A percentile compares a stretch with the other conserved stretches of the same genome.
Conservation (phyloP, 495 filamentous ascomycete species). For the Corynascus novoguineensis region DNA sequence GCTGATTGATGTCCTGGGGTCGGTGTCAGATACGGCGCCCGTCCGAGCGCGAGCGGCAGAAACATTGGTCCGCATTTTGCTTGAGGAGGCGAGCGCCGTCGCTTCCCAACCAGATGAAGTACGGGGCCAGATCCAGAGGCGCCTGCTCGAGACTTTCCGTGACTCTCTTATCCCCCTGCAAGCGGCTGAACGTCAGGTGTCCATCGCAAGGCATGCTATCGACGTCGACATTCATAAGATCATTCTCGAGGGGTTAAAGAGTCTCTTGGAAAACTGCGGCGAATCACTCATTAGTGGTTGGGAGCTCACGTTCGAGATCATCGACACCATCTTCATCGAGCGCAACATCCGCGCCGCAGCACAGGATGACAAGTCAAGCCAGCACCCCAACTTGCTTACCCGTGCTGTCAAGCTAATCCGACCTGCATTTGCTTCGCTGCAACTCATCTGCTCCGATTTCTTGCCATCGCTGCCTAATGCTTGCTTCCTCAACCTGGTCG, state of each 20-base stretch:
- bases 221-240: conserved; percentile 80
- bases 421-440: conserved; percentile 78
- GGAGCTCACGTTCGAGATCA: conserved; percentile 77
- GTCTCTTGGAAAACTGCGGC: conserved; percentile 81
- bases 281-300: conserved; percentile 77
- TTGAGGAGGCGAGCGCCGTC: conserved; percentile 54
- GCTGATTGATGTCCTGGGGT: conserved; percentile 60
- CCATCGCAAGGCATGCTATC: conserved; percentile 49
- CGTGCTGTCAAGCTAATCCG: conserved; percentile 70
- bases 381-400: conserved; percentile 36
- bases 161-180: conserved; percentile 47
- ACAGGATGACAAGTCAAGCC: conserved; percentile 17
- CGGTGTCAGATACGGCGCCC: conserved; percentile 45
- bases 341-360: conserved; percentile 25
- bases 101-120: conserved; percentile 44
- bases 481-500: conserved; percentile 76
- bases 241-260: conserved; percentile 72
- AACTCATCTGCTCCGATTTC: conserved; percentile 94
- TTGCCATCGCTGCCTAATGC: conserved; percentile 68
- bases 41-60: conserved; percentile 68
- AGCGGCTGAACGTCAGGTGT: conserved; percentile 39
- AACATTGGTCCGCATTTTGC: conserved; percentile 66
- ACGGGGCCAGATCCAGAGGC: conserved; percentile 56
- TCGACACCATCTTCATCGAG: conserved; percentile 71
- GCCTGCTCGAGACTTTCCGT: conserved; percentile 65